These are phyloP conservation scores for Leccinellum rugosiceps DNA, from an alignment of 768 basidiomycete species.

Conservation along the genomic window DNA sequence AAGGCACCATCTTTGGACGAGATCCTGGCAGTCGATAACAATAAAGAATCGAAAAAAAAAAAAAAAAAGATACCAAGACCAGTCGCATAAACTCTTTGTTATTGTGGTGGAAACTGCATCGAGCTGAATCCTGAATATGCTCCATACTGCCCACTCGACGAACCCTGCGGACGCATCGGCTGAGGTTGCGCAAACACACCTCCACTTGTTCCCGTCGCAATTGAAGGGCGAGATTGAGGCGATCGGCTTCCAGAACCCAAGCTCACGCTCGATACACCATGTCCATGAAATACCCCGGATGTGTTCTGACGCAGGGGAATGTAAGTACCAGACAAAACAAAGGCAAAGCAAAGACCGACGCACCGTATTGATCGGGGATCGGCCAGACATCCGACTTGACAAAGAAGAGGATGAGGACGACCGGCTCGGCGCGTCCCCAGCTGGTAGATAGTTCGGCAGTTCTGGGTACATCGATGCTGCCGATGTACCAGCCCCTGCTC, in stretches of 20 bases:
- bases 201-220: constrained; percentile 4
- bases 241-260: constrained; percentile 14
- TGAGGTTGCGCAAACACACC: constrained; percentile 25
- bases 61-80: neutral
- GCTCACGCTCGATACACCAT: constrained; percentile 7
- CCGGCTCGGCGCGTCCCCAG: constrained; percentile 27
- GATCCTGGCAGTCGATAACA: constrained; percentile 20
- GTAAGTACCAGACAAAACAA: constrained; percentile 8
- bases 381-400: constrained; percentile 31
- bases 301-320: constrained; percentile 16
- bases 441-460: constrained; percentile 19
- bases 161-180: constrained; percentile 17
- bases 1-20: neutral
- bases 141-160: constrained; percentile 16
- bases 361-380: constrained; percentile 30
- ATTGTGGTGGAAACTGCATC: constrained; percentile 25
- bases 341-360: constrained; percentile 1
- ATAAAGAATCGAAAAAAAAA: constrained; percentile 8
- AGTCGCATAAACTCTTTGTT: neutral
- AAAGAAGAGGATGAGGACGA: constrained; percentile 33
- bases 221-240: constrained; percentile 18
- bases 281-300: constrained; percentile 22
- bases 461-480: constrained; percentile 21
- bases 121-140: constrained; percentile 19
- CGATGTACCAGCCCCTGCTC: constrained; percentile 6